Base-by-base conservation (phyloP, 208 protist genomes). In the Crithidia acanthocephali region DNA sequence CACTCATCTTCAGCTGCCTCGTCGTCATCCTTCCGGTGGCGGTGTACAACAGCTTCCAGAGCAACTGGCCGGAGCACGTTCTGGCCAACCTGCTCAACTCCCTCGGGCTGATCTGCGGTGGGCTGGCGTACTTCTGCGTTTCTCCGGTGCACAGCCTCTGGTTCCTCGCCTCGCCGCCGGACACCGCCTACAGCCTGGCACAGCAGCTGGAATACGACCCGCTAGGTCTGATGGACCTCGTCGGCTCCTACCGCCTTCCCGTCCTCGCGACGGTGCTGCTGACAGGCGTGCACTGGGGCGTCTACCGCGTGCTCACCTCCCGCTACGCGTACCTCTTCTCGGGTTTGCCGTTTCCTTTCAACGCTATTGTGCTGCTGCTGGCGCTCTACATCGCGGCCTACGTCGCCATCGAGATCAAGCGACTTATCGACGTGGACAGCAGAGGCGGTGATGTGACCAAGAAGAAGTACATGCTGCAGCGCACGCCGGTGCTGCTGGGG, bases 281-380 rank as follows among this genome's bases (percentile, higher is more conserved):
- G 22, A 42, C 70, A 8, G 48, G 60, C 6, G 67, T 76, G 56
- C 79, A 92, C 60, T 97, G 90, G 88, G 74, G 59, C 15, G 76
- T 85, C 30, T 88, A 93, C 66, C 89, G 90, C 20, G 35, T 95
- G 22, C 67, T 92, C 33, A 71, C 64, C 53, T 94, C 86, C 11
- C 86, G 88, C n/a, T 94, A 93, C 76, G 79, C 73, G 32, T 95
- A 91, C 68, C 64, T 95, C 20, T 92, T 97, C 65, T 79, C 85
- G 30, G 88, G 87, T 16, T 9, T 94, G 11, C 70, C 86, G 8
- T 87, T 79, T n/a, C 88, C 90, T 0, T 75, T 81, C 68, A 95
- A 94, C 69, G 64, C 68, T 25, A 33, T 94, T 8, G 74, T 77
- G 67, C 75, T 97, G 44, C 56, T 87, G 28, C 40, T 93, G 28